Conservation (phyloP, 2,329 filamentous ascomycete species). For the Monilinia aucupariae region DNA sequence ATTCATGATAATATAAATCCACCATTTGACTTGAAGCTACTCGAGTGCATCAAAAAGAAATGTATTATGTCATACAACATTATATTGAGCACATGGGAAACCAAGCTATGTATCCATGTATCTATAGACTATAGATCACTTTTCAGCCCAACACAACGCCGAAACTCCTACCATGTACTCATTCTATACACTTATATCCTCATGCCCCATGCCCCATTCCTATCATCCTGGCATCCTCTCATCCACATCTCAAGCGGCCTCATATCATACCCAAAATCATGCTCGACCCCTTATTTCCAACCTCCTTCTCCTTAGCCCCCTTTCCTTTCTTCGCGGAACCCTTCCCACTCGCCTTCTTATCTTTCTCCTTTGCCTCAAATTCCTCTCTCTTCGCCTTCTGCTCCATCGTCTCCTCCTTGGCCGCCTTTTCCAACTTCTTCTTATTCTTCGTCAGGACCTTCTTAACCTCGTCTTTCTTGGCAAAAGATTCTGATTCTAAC, state of each 20-base stretch:
- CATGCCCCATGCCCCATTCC: neutral
- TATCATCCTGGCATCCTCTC: neutral
- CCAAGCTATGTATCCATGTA: slow-evolving; percentile 1
- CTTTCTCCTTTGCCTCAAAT: slow-evolving; percentile 39
- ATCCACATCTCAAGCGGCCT: neutral
- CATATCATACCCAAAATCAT: slow-evolving; percentile 54
- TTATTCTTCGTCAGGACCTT: slow-evolving; percentile 68
- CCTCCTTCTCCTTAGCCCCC: slow-evolving; percentile 37
- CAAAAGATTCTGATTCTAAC: slow-evolving; percentile 69
- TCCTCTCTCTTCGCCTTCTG: slow-evolving; percentile 45
- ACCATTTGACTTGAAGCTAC: no score
- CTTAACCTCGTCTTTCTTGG: slow-evolving; percentile 59
- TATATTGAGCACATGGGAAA: slow-evolving; percentile 11
- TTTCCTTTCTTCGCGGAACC: slow-evolving; percentile 42
- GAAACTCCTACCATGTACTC: slow-evolving; percentile 10
- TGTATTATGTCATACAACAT: neutral
- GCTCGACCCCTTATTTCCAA: slow-evolving; percentile 58
- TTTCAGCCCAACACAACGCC: slow-evolving; percentile 1
- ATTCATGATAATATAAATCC: neutral
- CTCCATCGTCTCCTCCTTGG: slow-evolving; percentile 51
- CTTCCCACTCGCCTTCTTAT: slow-evolving; percentile 38
- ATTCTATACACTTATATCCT: neutral
- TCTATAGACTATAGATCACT: slow-evolving; percentile 8
- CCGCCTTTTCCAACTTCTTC: slow-evolving; percentile 63
- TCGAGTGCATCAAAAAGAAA: neutral